Evolutionary conservation across 441 rosid genomes (phyloP).

Genomic region (Jatropha podagrica): DNA sequence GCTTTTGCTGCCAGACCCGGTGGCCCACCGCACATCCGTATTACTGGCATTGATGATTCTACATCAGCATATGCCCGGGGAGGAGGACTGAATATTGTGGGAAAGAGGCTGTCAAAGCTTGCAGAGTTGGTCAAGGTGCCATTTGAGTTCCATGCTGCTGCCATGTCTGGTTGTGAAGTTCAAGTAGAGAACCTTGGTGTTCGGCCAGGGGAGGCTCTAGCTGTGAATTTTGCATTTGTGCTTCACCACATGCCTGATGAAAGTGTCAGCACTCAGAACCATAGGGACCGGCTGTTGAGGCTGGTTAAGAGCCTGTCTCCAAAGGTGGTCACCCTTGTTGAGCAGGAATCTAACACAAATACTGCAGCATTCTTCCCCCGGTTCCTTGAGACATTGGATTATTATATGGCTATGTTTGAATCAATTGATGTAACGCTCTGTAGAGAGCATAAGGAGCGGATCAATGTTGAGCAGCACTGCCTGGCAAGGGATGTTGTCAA

Average conservation of each 20-base stretch:
- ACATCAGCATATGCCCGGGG: slow-evolving; percentile 80
- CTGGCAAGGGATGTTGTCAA: slow-evolving; percentile 83
- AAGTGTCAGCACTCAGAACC: slow-evolving; percentile 83
- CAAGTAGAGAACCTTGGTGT: slow-evolving; percentile 44
- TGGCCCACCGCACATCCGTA: slow-evolving; percentile 81
- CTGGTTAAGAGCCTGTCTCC: slow-evolving; percentile 72
- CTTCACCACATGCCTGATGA: slow-evolving; percentile 88
- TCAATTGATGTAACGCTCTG: slow-evolving; percentile 74
- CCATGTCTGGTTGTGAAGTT: slow-evolving; percentile 55
- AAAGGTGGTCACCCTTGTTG: slow-evolving; percentile 82
- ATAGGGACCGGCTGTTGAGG: slow-evolving; percentile 69
- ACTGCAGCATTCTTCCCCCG: slow-evolving; percentile 81
- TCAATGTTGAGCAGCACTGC: slow-evolving; percentile 86
- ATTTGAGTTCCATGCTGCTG: slow-evolving; percentile 63
- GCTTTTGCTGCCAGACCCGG: slow-evolving; percentile 95
- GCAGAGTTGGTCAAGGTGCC: slow-evolving; percentile 66
- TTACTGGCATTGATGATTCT: slow-evolving; percentile 72
- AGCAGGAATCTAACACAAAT: slow-evolving; percentile 92
- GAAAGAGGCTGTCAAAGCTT: slow-evolving; percentile 59
- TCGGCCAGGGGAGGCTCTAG: slow-evolving; percentile 63
- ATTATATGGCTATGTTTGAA: slow-evolving; percentile 86
- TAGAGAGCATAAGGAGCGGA: slow-evolving; percentile 68
- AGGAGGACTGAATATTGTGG: slow-evolving; percentile 66
- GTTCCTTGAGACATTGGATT: slow-evolving; percentile 69
- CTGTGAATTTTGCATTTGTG: slow-evolving; percentile 80